Base-by-base conservation (phyloP, 768 basidiomycete genomes). In the Amanita thiersii region DNA sequence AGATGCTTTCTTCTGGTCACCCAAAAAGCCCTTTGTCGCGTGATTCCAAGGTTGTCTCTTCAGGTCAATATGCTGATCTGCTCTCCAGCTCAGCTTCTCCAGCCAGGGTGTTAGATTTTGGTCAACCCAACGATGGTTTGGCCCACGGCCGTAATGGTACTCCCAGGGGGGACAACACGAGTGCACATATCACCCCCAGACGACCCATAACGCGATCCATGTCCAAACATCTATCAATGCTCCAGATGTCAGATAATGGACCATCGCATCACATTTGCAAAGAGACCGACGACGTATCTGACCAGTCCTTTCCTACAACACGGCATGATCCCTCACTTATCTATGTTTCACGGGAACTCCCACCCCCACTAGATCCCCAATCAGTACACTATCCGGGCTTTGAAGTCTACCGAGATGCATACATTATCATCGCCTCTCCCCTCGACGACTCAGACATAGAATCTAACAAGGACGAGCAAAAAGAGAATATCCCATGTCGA, bases 301-400 rank as follows among this genome's bases (percentile, higher is more conserved):
- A 39, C 29, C 25, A 10, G 17, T 23, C 20, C 39, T 25, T 19
- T 9, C 41, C 51, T 17, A 21, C 47, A 39, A 24, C 48, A 21
- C 19, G 40, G 36, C 45, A 50, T 31, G 36, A 47, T 26, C 31
- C 44, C 15, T 50, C 52, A 17, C 51, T 51, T 31, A 53, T 56
- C 14, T 48, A 55, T 37, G 50, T 56, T 39, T 61, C 56, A 28
- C 70, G 64, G 44, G 63, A 63, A 40, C 58, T 65, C 14, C 69
- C 66, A 17, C 64, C 66, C 20, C 63, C 58, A 12, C 53, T 61
- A 20, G 68, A 80, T 52, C 70, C 69, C 1, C 65, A 70, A 33
- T 81, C 79, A 11, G 63, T 70, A 28, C 81, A 83, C 50, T 81
- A 80, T 54, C 82, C 82, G 9, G 81, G 81, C 11, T 84, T 84